phyloP scores from a whole-genome alignment of 495 filamentous ascomycete genomes.

The Pyronema domesticum region DNA sequence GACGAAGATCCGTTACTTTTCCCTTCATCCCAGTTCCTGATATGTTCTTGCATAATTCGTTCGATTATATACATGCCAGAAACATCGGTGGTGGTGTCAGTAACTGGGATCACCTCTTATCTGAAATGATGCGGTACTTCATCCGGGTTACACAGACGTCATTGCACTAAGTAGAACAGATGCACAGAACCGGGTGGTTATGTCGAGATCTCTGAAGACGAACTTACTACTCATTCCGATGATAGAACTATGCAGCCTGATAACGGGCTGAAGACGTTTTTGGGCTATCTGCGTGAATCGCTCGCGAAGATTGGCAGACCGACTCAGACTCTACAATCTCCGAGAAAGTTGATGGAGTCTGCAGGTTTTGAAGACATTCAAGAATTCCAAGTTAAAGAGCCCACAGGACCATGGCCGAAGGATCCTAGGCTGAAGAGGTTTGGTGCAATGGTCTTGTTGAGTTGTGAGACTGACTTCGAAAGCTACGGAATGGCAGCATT shows the following conservation, averaged over 20 bases:
- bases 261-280: neutral
- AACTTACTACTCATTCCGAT: neutral
- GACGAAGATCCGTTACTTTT: no score
- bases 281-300: neutral
- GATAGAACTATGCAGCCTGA: neutral
- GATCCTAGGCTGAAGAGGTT: slow-evolving; percentile 34
- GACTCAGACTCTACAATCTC: no score
- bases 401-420: slow-evolving; percentile 33
- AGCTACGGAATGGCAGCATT: neutral
- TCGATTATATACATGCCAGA: slow-evolving; percentile 73
- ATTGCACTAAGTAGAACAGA: slow-evolving; percentile 18
- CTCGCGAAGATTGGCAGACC: neutral
- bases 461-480: neutral
- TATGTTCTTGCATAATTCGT: slow-evolving; percentile 59
- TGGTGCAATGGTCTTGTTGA: slow-evolving; percentile 12
- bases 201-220: neutral
- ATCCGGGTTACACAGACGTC: no score
- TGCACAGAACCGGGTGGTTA: slow-evolving; percentile 30
- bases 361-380: slow-evolving; percentile 24
- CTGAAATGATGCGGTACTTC: neutral
- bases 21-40: neutral
- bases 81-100: slow-evolving; percentile 22
- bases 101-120: neutral
- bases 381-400: slow-evolving; percentile 21
- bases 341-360: no score